These are phyloP conservation scores for Dillenia suffruticosa DNA, from an alignment of 164 flowering plant species.

Conservation along the genomic window DNA sequence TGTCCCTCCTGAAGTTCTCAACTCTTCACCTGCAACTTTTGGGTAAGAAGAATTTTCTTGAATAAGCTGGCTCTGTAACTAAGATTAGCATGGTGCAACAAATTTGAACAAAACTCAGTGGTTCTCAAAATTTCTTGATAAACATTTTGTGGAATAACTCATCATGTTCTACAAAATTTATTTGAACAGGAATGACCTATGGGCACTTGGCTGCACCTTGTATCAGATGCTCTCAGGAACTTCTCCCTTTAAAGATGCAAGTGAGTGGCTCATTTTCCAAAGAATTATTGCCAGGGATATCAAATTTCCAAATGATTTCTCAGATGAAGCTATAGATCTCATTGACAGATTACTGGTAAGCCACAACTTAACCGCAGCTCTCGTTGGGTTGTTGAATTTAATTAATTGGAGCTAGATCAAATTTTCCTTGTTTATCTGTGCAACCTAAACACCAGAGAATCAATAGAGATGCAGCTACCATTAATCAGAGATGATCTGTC, in stretches of 20 bases:
- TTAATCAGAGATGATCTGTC: no score
- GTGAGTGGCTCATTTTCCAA: constrained; percentile 99
- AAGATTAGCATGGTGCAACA: no score
- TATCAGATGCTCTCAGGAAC: constrained; percentile 99
- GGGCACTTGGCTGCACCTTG: constrained; percentile 99
- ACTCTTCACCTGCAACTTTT: constrained; percentile 95
- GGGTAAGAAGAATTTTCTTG: constrained; percentile 49
- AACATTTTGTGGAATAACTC: no score
- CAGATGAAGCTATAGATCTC: constrained; percentile 79
- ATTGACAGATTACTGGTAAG: constrained; percentile 87
- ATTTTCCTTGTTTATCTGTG: no score
- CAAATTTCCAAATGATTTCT: constrained; percentile 79
- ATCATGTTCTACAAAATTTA: constrained; percentile 1
- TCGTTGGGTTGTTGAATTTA: neutral
- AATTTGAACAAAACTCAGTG: no score
- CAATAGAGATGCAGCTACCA: no score
- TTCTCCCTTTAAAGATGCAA: constrained; percentile 98
- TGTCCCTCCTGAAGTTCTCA: constrained; percentile 98
- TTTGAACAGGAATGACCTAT: constrained; percentile 87
- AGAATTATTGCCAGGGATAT: constrained; percentile 92
- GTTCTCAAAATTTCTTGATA: no score
- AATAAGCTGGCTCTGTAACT: no score
- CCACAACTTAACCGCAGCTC: neutral
- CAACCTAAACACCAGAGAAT: no score
- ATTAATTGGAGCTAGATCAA: neutral